Evolutionary conservation across 495 filamentous ascomycete species (phyloP).

Genomic region (Bathelium albidoporum): DNA sequence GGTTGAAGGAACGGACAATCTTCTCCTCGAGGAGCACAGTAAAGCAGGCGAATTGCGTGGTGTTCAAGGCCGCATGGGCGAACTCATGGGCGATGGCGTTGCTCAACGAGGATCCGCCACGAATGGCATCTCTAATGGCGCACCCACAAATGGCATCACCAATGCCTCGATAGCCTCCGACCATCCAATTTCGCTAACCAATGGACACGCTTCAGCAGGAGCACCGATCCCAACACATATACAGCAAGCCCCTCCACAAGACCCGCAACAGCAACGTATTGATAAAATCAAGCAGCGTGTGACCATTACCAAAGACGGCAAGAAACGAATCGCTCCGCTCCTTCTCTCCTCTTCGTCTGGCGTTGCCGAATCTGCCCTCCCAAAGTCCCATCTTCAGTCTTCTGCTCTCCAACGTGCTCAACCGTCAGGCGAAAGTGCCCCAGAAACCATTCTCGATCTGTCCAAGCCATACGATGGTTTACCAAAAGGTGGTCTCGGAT

Average conservation of each 20-base stretch:
- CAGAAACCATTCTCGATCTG: constrained; percentile 78
- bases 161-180: not conserved
- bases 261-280: constrained; percentile 55
- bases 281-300: constrained; percentile 80
- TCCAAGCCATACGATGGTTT: constrained; percentile 91
- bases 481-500: constrained; percentile 76
- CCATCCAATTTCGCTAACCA: constrained; percentile 1
- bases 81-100: constrained; percentile 75
- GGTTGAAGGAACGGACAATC: constrained; percentile 76
- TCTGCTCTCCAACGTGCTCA: constrained; percentile 46
- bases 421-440: constrained; percentile 50
- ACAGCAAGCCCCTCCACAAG: constrained; percentile 21
- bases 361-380: constrained; percentile 74
- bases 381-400: constrained; percentile 70
- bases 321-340: constrained; percentile 86
- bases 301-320: constrained; percentile 92
- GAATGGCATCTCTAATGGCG: constrained; percentile 37
- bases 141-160: constrained; percentile 21
- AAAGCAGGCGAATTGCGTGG: constrained; percentile 80
- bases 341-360: constrained; percentile 77
- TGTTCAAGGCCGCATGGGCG: constrained; percentile 91
- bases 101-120: constrained; percentile 3
- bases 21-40: constrained; percentile 81
- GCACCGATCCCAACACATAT: constrained; percentile 27
- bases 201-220: constrained; percentile 18